Conservation (phyloP, 2,329 filamentous ascomycete species). For the Aureobasidium sp. region DNA sequence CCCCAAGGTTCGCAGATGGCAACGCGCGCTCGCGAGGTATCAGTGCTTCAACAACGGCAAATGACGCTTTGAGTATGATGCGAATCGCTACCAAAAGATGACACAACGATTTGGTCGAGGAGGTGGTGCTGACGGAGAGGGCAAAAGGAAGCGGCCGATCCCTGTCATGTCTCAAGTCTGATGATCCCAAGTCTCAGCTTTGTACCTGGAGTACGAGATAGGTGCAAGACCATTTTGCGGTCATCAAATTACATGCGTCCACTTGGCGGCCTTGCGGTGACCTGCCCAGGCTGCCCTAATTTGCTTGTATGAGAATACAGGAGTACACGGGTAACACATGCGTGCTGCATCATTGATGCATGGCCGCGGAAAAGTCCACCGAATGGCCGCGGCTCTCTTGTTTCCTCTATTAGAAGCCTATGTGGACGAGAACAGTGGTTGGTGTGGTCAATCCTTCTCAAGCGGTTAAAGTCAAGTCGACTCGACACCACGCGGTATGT, state of each 20-base stretch:
- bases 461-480: background rate
- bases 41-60: background rate
- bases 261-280: background rate
- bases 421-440: constrained; percentile 1
- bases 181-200: constrained; percentile 6
- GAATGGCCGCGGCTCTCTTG: background rate
- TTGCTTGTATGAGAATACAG: background rate
- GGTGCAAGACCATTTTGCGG: background rate
- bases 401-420: constrained; percentile 7
- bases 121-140: background rate
- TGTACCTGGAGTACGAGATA: background rate
- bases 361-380: background rate
- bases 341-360: background rate
- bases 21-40: background rate
- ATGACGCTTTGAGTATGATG: background rate
- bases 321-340: background rate
- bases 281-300: background rate
- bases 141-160: constrained; percentile 11
- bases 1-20: background rate
- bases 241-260: background rate
- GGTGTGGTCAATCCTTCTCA: background rate
- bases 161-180: constrained; percentile 12
- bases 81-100: background rate
- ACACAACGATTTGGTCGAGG: background rate
- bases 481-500: background rate